These are phyloP conservation scores for Epichloe elymi DNA, from an alignment of 2,329 filamentous ascomycete species.

Conservation along the genomic window DNA sequence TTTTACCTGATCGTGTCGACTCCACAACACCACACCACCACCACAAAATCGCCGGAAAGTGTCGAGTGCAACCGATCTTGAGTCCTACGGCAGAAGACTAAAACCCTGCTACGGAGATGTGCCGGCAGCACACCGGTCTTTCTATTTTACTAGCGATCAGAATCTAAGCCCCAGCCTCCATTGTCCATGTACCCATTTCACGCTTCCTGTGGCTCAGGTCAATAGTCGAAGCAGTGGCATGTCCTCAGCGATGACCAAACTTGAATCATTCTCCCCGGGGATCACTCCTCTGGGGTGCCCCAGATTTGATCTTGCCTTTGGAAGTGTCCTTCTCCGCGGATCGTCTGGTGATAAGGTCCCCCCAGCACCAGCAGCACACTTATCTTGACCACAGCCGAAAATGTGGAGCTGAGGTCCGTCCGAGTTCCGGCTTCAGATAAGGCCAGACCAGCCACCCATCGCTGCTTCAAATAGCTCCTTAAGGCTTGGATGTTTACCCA, in stretches of 20 bases:
- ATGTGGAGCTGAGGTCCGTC: not conserved
- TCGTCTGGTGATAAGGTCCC: not conserved
- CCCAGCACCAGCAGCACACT: not conserved
- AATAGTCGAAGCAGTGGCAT: not conserved
- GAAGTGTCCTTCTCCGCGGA: conserved; percentile 4
- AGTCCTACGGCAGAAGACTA: too few relatives aligned
- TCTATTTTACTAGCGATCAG: too few relatives aligned
- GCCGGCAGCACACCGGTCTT: too few relatives aligned
- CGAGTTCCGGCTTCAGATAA: conserved; percentile 1
- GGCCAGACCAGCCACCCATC: conserved; percentile 2
- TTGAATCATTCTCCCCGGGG: not conserved
- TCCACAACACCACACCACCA: too few relatives aligned
- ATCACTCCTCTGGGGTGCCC: not conserved
- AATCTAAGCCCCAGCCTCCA: not conserved
- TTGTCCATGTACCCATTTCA: not conserved
- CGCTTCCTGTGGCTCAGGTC: not conserved
- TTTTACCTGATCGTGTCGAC: too few relatives aligned
- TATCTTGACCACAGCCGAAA: not conserved
- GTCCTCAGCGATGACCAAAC: not conserved
- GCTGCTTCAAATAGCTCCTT: not conserved
- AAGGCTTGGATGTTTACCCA: not conserved
- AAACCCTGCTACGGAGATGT: too few relatives aligned
- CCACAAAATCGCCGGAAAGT: too few relatives aligned
- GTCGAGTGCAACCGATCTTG: too few relatives aligned
- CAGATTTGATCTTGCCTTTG: not conserved